These are phyloP conservation scores for Linnemannia zychae DNA, from an alignment of 192 early-diverging fungal genomes.

Conservation along the genomic window DNA sequence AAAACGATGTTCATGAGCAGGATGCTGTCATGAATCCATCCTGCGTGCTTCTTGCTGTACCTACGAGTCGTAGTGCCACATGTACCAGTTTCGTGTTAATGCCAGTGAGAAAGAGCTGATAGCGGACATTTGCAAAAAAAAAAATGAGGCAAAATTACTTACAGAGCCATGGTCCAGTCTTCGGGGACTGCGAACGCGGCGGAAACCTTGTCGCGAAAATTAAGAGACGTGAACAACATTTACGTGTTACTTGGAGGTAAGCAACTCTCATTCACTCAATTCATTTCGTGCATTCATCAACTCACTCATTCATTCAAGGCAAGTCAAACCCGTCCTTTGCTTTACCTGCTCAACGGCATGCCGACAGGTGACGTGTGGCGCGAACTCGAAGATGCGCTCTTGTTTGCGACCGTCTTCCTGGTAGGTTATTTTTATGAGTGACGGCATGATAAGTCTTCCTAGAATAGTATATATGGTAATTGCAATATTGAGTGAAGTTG, in stretches of 20 bases:
- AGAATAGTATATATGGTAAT: background rate
- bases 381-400: constrained; percentile 39
- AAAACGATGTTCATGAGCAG: constrained; percentile 35
- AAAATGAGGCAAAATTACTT: constrained; percentile 10
- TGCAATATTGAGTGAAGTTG: background rate
- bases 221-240: background rate
- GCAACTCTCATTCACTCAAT: background rate
- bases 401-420: constrained; percentile 40
- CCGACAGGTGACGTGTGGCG: constrained; percentile 23
- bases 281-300: background rate
- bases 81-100: background rate
- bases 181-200: constrained; percentile 26
- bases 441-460: constrained; percentile 17
- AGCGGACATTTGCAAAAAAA: no score
- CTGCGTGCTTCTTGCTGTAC: constrained; percentile 55
- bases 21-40: constrained; percentile 53
- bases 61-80: constrained; percentile 2
- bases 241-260: background rate
- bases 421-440: constrained; percentile 30
- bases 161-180: constrained; percentile 50
- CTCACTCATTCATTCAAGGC: background rate
- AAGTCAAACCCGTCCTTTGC: background rate
- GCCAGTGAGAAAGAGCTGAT: background rate
- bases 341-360: constrained; percentile 44
- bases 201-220: constrained; percentile 25